Evolutionary conservation across 192 early-diverging fungal species (phyloP).

Genomic region (Coemansia sp.): DNA sequence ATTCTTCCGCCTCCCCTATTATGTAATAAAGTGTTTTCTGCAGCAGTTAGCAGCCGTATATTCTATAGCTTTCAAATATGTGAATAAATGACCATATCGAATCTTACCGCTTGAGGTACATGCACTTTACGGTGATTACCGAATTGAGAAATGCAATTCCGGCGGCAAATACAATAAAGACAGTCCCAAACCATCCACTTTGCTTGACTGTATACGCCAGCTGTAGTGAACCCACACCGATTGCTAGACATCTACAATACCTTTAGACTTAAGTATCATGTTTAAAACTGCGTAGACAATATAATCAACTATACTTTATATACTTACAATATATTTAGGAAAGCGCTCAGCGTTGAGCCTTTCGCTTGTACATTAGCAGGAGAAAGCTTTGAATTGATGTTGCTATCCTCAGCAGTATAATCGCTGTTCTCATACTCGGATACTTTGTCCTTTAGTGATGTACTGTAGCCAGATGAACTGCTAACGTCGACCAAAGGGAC

Average conservation of each 20-base stretch:
- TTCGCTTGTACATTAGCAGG: neutral
- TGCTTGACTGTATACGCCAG: constrained; percentile 40
- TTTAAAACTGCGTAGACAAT: neutral
- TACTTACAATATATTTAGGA: constrained; percentile 45
- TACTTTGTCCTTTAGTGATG: neutral
- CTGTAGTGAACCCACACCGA: constrained; percentile 47
- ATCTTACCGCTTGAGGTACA: constrained; percentile 53
- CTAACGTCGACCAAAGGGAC: neutral
- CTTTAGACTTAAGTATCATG: neutral
- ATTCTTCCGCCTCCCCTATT: constrained; percentile 47
- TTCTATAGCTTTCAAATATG: neutral
- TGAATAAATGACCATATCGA: neutral
- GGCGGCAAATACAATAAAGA: constrained; percentile 41
- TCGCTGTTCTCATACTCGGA: neutral
- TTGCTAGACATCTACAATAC: constrained; percentile 35
- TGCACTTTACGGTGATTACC: constrained; percentile 32
- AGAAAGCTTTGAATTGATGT: neutral
- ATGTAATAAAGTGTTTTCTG: neutral
- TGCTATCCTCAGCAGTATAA: neutral
- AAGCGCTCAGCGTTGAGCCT: constrained; percentile 38
- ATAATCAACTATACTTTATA: neutral
- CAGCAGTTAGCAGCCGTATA: neutral
- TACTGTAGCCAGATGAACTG: neutral
- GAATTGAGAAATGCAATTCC: constrained; percentile 31
- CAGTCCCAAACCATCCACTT: constrained; percentile 43